Base-by-base conservation (phyloP, 2,329 filamentous ascomycete genomes). In the Scedosporium dehoogii region DNA sequence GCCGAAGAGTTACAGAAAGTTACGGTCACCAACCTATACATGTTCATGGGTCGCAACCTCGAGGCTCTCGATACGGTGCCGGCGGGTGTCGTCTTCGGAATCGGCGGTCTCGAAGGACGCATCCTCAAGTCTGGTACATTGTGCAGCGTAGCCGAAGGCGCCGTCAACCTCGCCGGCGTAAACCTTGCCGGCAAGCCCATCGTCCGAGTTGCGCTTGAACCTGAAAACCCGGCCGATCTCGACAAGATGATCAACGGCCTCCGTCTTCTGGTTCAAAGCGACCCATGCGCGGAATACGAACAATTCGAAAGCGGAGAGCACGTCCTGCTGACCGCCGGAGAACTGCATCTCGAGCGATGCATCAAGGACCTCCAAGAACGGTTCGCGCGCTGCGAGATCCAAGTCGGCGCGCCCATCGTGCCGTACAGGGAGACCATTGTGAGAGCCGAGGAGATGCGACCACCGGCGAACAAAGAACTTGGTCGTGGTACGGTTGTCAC, bases 111-210 rank as follows among this genome's bases (percentile, higher is more conserved):
- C 1, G 92, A 94, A 70, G 93, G 92, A 16, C 88, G 93, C 65
- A 88, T 99, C n/a, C 81, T 99, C 62, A 99, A 99, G 73, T 96
- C 92, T 1, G 94, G 92, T 12, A 99, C 94, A 0, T 79, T 99
- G 3, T 97, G 92, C 77, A 96, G 91, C 66, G 89, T 90, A 66
- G 78, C 96, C 0, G 88, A 91, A 58, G 94, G 94, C 16, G 87
- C 90, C 6, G 86, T 96, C 68, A 99, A 99, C 74, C 78, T 99
- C 60, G 94, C 92, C 0, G 93, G 93, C 66, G 86, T 97, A 16
- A 81, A 78, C 62, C 86, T 92, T 74, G 85, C 85, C 38, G 90
- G 89, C 4, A 89, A 93, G 61, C 94, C 94, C 1, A 99, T 99
- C 66, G 94, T 99, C 5, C 89, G 94, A 59, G 93, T 99, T 21